Conservation (phyloP, 305 asterid genomes). For the Fraxinus sp. region DNA sequence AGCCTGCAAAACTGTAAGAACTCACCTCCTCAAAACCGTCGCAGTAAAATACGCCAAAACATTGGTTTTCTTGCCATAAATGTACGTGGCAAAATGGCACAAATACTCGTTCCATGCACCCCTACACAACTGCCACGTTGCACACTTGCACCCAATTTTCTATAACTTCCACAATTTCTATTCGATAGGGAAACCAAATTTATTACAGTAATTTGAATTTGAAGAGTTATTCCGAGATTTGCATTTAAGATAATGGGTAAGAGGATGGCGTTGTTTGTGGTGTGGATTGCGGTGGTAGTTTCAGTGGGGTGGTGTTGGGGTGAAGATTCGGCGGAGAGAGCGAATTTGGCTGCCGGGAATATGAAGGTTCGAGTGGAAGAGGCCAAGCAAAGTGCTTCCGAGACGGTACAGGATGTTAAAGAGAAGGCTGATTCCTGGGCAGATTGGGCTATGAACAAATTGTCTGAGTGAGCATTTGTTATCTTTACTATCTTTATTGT, state of each 20-base stretch:
- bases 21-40: background rate
- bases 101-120: constrained; percentile 26
- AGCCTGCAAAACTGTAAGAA: constrained; percentile 19
- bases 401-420: constrained; percentile 23
- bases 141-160: constrained; percentile 18
- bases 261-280: constrained; percentile 26
- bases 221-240: background rate
- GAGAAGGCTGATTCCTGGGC: constrained; percentile 35
- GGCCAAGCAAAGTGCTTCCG: constrained; percentile 3
- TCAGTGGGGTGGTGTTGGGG: constrained; percentile 36
- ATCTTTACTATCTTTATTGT: background rate
- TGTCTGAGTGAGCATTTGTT: constrained; percentile 26
- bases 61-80: background rate
- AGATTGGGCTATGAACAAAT: constrained; percentile 37
- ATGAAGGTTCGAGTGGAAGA: constrained; percentile 6
- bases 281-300: constrained; percentile 29
- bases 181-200: background rate
- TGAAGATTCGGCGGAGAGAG: constrained; percentile 24
- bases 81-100: constrained; percentile 19
- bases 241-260: constrained; percentile 31
- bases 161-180: background rate
- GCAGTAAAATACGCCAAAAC: background rate
- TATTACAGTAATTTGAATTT: background rate
- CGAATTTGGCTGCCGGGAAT: constrained; percentile 9
- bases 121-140: constrained; percentile 23